Evolutionary conservation across 768 basidiomycete species (phyloP), one percentile per base, ranked within the genome.

Genomic region (Lentinus brumalis): DNA sequence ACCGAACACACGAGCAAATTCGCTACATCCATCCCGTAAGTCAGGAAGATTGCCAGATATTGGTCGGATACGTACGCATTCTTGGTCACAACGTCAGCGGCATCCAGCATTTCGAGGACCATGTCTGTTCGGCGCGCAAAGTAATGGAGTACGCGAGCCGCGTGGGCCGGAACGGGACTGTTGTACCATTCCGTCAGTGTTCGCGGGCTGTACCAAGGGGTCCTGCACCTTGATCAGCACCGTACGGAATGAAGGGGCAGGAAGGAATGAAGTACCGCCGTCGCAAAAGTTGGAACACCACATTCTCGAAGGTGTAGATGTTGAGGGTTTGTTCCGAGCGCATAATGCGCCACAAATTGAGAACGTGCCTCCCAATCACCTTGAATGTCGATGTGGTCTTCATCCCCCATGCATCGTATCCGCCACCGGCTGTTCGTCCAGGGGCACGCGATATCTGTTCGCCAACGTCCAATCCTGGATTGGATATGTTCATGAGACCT

Each of bases 1-100:
- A 0, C 97, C 96, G 65, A 97, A 98, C 6, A 98, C 93, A 10
- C 97, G 87, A 42, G 97, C 96, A 68, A 98, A 98, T 73, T 99
- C 97, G 14, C 96, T 98, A 68, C 16, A 38, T 16, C 5, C 7
- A 3, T 21, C 11, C 4, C 26, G 56, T 58, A 4, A 58, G 45
- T 29, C 31, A 35, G 32, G 4, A 5, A 12, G 15, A 41, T 15
- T 14, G 2, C 8, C 26, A 1, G 12, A 9, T 29, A 1, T 26
- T 14, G 18, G 40, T 26, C 21, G 47, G 39, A n/a, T 29, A 74
- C 88, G 68, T 70, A 96, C 94, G 96, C 93, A 32, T 88, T 95
- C 76, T 96, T 96, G 1, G 92, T 92, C 38, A 96, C 82, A 10
- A 89, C 77, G 67, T 97, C 94, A 2, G 88, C 82, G 52, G 82